Evolutionary conservation across 2,329 filamentous ascomycete species (phyloP), one percentile per base, ranked within the genome.

Genomic region (Juglanconis sp.): DNA sequence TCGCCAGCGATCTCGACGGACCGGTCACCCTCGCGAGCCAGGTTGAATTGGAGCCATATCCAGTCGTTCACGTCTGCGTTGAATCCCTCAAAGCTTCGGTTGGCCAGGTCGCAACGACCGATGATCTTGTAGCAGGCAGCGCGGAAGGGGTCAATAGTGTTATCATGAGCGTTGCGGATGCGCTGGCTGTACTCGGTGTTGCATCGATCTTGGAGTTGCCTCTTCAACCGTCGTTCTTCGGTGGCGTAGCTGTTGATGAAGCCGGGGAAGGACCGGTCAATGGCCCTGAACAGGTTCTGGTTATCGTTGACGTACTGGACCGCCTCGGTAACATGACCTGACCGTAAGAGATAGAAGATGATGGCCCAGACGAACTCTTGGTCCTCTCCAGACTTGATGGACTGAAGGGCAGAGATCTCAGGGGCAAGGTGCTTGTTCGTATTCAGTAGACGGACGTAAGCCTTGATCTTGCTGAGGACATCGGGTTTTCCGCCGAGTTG

Each of bases 111-210:
- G 67, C 87, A 88, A 50, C 87, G 92, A 50, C 96, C 95, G 67
- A 99, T 89, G 63, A 99, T 88, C 81, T 99, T 98, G 82, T 98
- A 98, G 73, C 95, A 97, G 52, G 94, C 93, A 87, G 96, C 93
- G 57, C 92, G 88, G 78, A 96, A 99, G 32, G 95, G 95, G 72
- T 99, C 95, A 65, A 96, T 87, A 1, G 91, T 90, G 70, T 93
- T 89, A 61, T 95, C 91, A 0, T 91, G 90, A 0, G 91, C 91
- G 68, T 96, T 91, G 65, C 91, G 88, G 32, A 88, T 84, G 50
- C 92, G 88, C 72, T 96, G 91, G 55, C 89, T 89, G 74, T 96
- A 97, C 71, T 97, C 93, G 64, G 90, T 91, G 67, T 90, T 90
- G 75, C 96, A 96, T 64, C 91, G 90, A 66, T 92, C 90, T 69